Conservation (phyloP, 495 filamentous ascomycete genomes). For the Penicillium nucicola region DNA sequence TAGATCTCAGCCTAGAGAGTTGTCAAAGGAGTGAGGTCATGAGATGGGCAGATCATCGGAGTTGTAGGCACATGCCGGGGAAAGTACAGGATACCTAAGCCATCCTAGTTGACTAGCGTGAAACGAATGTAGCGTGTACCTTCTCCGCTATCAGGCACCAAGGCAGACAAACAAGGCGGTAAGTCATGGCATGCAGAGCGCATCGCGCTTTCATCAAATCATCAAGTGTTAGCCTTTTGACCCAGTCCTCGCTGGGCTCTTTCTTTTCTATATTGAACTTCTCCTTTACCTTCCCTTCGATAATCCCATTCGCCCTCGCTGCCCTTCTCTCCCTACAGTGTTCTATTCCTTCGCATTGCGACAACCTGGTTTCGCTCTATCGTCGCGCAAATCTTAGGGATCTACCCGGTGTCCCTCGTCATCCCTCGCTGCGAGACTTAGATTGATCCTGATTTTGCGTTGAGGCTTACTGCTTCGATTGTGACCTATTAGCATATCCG, state of each 20-base stretch:
- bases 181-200: constrained; percentile 13
- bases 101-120: too few relatives aligned
- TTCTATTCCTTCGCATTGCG: constrained; percentile 5
- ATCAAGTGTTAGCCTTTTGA: constrained; percentile 6
- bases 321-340: background rate
- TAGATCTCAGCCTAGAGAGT: background rate
- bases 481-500: background rate
- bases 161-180: constrained; percentile 27
- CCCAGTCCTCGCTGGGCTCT: background rate
- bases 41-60: background rate
- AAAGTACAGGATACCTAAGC: background rate
- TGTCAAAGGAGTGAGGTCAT: constrained; percentile 7
- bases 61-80: background rate
- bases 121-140: background rate
- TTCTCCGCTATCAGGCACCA: constrained; percentile 11
- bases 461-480: background rate
- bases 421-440: background rate
- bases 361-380: background rate
- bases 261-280: background rate
- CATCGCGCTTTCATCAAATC: constrained; percentile 27
- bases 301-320: background rate
- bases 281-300: background rate
- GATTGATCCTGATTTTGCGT: background rate
- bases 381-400: background rate
- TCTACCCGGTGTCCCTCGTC: background rate